Conservation (phyloP, 805 yeast species). For the Kuraishia ogatae region DNA sequence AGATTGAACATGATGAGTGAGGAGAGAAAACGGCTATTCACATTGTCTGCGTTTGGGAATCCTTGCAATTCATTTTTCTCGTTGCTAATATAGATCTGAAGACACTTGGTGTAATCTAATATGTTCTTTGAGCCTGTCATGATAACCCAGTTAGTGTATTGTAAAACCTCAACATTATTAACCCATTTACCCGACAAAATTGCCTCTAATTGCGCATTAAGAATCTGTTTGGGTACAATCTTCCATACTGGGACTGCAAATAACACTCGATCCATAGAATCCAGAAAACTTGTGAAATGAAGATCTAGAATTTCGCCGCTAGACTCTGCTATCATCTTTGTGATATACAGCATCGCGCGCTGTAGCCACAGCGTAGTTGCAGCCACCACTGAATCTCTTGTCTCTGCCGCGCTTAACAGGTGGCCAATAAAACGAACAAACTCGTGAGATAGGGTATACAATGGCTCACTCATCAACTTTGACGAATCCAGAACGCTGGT, state of each 20-base stretch:
- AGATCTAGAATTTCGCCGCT: conserved; percentile 12
- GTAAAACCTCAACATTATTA: conserved; percentile 28
- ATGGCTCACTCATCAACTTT: not conserved
- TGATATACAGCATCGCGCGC: conserved; percentile 49
- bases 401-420: not conserved
- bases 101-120: conserved; percentile 37
- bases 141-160: conserved; percentile 33
- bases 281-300: conserved; percentile 16
- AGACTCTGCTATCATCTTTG: conserved; percentile 54
- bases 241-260: conserved; percentile 23
- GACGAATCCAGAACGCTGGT: not conserved
- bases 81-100: conserved; percentile 59
- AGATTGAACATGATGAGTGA: conserved; percentile 39
- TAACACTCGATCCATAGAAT: not conserved
- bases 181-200: conserved; percentile 42
- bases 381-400: not conserved
- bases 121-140: conserved; percentile 24
- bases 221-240: conserved; percentile 31
- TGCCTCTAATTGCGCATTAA: conserved; percentile 62
- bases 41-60: conserved; percentile 14
- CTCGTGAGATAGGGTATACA: not conserved
- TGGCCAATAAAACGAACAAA: not conserved
- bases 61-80: conserved; percentile 27
- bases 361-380: conserved; percentile 39
- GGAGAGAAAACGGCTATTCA: conserved; percentile 28